Percentiles rank a stretch among this genome's conserved stretches.
Evolutionary conservation across 345 rosid genomes (phyloP).

Genomic region (Eucalyptus dawsonii): DNA sequence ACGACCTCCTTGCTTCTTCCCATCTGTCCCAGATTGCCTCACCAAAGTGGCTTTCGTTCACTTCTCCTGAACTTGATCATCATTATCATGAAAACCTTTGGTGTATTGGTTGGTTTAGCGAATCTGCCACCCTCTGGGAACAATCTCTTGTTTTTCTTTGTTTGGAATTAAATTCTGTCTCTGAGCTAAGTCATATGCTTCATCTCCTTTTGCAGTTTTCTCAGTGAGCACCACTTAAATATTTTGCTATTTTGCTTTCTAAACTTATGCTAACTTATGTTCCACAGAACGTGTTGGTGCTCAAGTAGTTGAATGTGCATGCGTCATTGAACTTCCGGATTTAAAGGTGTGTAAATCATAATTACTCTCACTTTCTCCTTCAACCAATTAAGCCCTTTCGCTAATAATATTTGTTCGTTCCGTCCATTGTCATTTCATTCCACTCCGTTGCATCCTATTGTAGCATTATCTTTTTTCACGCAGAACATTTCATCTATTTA

Average conservation of each 20-base stretch:
- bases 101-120: neutral
- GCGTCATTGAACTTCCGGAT: slow-evolving; percentile 83
- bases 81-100: neutral
- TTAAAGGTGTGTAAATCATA: slow-evolving; percentile 30
- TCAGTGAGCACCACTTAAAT: neutral
- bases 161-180: neutral
- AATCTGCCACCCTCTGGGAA: neutral
- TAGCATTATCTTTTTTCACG: neutral
- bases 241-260: neutral
- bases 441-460: neutral
- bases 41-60: neutral
- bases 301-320: slow-evolving; percentile 83
- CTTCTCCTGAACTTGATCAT: neutral
- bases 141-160: neutral
- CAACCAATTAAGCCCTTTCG: neutral
- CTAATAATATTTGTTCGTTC: neutral
- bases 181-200: neutral
- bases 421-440: neutral
- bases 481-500: neutral
- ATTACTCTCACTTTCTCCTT: neutral
- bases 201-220: neutral
- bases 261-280: neutral
- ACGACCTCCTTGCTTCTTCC: neutral
- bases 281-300: slow-evolving; percentile 81
- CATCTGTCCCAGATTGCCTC: neutral